Conservation (phyloP, 805 yeast genomes). For the Zygosaccharomyces gambellarensis region DNA sequence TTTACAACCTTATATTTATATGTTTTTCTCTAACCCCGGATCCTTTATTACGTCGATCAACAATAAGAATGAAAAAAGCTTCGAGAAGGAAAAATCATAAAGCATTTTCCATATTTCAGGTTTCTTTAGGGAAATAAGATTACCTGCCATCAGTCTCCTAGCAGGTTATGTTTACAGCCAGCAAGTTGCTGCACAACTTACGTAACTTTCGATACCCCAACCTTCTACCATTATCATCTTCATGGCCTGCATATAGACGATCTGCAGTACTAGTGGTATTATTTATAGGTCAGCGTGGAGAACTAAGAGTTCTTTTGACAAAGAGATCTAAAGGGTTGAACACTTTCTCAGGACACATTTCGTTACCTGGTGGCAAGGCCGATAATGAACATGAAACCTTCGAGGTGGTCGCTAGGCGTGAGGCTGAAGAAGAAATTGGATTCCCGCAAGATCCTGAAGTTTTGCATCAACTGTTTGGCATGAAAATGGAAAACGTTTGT, state of each 20-base stretch:
- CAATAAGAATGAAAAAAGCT: background rate
- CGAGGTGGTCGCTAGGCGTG: constrained; percentile 73
- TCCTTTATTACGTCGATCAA: background rate
- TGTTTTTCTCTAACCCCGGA: background rate
- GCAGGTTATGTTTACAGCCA: constrained; percentile 17
- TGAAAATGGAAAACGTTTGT: constrained; percentile 52
- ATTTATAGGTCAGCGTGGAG: constrained; percentile 68
- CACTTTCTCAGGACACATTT: constrained; percentile 83
- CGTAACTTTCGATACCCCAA: constrained; percentile 14
- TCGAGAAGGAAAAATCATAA: background rate
- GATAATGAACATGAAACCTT: constrained; percentile 63
- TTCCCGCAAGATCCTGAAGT: constrained; percentile 45
- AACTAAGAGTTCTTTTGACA: constrained; percentile 72
- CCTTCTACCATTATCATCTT: constrained; percentile 33
- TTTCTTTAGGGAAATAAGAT: background rate
- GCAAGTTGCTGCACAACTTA: constrained; percentile 20
- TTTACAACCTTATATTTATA: background rate
- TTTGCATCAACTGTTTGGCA: constrained; percentile 44
- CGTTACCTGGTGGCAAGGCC: constrained; percentile 92
- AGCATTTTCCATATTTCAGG: background rate
- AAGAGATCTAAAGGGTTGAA: constrained; percentile 65
- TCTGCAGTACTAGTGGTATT: constrained; percentile 76
- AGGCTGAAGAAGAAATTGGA: constrained; percentile 85
- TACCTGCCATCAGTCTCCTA: background rate
- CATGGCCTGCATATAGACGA: constrained; percentile 73